Evolutionary conservation across 139 green algal species (phyloP).

Genomic region (Yamagishiella unicocca): DNA sequence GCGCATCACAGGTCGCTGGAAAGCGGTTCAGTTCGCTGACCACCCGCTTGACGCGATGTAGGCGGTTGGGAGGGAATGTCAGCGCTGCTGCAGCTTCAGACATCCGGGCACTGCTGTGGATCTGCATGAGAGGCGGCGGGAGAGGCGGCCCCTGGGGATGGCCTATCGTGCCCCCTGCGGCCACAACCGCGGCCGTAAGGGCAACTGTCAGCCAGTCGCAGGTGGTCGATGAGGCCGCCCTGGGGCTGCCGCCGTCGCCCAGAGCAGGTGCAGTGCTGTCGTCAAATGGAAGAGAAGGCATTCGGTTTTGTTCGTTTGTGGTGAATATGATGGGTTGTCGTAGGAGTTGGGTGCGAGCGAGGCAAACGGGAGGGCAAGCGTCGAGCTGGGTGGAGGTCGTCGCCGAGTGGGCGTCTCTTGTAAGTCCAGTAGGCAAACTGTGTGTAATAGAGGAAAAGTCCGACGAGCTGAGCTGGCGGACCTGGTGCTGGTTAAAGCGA

Average conservation of each 20-base stretch:
- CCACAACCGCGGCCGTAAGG: background rate
- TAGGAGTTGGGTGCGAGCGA: background rate
- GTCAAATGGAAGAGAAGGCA: background rate
- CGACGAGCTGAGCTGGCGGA: too few relatives aligned
- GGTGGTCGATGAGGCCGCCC: too few relatives aligned
- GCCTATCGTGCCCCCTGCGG: background rate
- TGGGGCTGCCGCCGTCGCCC: too few relatives aligned
- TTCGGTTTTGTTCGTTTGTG: too few relatives aligned
- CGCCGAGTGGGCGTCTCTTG: too few relatives aligned
- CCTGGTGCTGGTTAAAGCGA: too few relatives aligned
- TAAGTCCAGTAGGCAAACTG: too few relatives aligned
- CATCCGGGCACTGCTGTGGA: background rate
- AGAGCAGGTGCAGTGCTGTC: background rate
- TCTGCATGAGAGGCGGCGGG: background rate
- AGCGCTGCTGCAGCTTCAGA: background rate
- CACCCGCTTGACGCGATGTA: background rate
- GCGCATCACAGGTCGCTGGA: background rate
- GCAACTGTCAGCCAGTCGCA: background rate
- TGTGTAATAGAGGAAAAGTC: too few relatives aligned
- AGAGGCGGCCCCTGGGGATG: conserved; percentile 12
- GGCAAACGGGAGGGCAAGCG: background rate
- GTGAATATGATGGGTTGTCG: background rate
- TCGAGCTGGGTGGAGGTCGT: background rate
- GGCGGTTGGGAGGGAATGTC: background rate
- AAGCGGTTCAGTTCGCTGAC: background rate